Evolutionary conservation across 208 protist species (phyloP), one percentile per base, ranked within the genome.

Genomic region (Trypanosoma melophagium): DNA sequence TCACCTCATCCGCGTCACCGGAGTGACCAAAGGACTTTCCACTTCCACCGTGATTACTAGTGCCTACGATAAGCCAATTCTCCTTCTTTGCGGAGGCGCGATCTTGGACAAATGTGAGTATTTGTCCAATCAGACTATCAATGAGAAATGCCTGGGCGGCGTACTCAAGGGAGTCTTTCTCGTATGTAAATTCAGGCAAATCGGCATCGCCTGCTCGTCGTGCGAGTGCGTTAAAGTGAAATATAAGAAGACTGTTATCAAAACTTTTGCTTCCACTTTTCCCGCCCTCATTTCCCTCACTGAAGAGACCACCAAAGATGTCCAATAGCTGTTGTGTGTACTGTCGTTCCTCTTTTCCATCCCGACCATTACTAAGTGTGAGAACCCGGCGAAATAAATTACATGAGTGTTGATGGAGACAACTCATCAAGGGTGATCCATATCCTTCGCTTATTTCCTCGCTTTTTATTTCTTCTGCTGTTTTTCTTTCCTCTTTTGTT

Each of bases 21-120:
- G 67, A 59, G 63, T n/a, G 5, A 16, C 44, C 66, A 76, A 76
- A 80, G 49, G 44, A 69, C 80, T 90, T 90, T 17, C 51, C 84
- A 47, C 22, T 59, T 41, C 82, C 87, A 47, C 87, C 87, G 73
- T 91, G 84, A 47, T 87, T 72, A 41, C 75, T 74, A 40, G 82
- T 69, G n/a, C 77, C 79, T n/a, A 93, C 31, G 13, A 93, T 66
- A 22, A 93, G 81, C 85, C 87, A 93, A 58, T 91, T 93, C 72
- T 93, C 87, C 50, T 89, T 86, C 66, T 83, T 68, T 25, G 74
- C 60, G 17, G 62, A 54, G 5, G 77, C 72, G 41, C 84, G 84
- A 62, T 87, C 76, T n/a, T 70, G 66, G 14, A 93, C 38, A 56
- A 84, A 78, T 67, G 77, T 75, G 47, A 88, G 69, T 24, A 89